Evolutionary conservation across 441 rosid species (phyloP), one percentile per base, ranked within the genome.

Genomic region (Croton laevigatus): DNA sequence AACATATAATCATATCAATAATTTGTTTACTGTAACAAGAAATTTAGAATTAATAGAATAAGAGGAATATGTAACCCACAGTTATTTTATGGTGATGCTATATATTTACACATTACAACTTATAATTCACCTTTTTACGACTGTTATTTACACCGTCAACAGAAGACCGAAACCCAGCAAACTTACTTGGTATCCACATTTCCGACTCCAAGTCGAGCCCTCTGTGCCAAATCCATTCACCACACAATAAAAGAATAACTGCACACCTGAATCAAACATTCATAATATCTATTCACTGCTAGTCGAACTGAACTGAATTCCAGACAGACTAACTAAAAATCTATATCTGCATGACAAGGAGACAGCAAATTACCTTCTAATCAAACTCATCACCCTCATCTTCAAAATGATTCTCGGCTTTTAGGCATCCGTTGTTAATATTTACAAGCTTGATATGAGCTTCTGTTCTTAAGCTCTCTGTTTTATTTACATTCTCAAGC

Each of bases 401-500:
- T 78, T 80, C 86, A 71, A 82, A 86, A 79, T 74, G 90, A 73
- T 77, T 83, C 80, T 81, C 87, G 80, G 70, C 69, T 72, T 70
- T 75, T 74, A 34, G 75, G 75, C 81, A 75, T 73, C 80, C 79
- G 37, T 71, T 78, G 74, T 73, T 68, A n/a, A 46, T 86, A 82
- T 87, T 83, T 86, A 86, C 88, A 86, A 80, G 76, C 81, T 71
- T 79, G 75, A 73, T 82, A 66, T 78, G 85, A 79, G 78, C 82
- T 78, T 82, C 87, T 72, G 45, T 69, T 62, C 70, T 71, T 70
- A 51, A 80, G 81, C 79, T 81, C 74, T 80, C 87, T 54, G 79
- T 86, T 73, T 78, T 85, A 83, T 87, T 86, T 87, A 87, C 92
- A 87, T 54, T 78, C 78, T 78, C 85, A 69, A 76, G 78, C 81